Base-by-base conservation (phyloP, 768 basidiomycete genomes). In the Coprinopsis strossmayeri region DNA sequence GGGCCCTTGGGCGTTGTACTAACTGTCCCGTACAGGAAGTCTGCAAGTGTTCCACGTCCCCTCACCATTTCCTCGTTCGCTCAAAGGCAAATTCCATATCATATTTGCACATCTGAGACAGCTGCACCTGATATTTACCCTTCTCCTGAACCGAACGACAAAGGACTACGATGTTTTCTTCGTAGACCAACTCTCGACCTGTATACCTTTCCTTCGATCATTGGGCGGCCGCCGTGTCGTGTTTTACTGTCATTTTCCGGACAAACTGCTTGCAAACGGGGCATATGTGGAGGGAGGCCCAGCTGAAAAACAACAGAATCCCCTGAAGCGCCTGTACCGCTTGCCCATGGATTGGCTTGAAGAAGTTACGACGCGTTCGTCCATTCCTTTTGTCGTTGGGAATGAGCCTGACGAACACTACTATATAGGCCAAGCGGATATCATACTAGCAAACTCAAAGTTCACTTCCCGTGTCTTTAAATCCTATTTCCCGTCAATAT, bases 161-260 rank as follows among this genome's bases (percentile, higher is more conserved):
- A 71, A 74, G 3, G 58, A 67, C 26, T 81, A 86, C 58, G 94
- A 98, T 60, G 81, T 97, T 18, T 94, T 84, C 68, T 84, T 98
- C 51, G 88, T 97, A 3, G 95, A 98, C 68, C 96, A 97, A 62
- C 81, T 98, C 17, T 92, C 91, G 3, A 91, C 93, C 1, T 92
- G 87, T 54, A 72, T 97, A 21, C 95, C 95, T 0, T 71, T 96
- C 50, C 72, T 99, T 0, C 78, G 89, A 2, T 58, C 69, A 51
- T 58, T 89, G 12, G 77, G 73, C 2, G 71, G 72, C 18, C 89
- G 79, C n/a, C 81, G 91, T 1, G 88, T 95, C 25, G 84, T 98
- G 17, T 98, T 97, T 66, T 98, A 99, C 63, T 95, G 92, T 56
- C 96, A 98, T 63, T 98, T 99, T 56, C 96, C 95, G 0, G 95